Percentiles rank a stretch among this genome's conserved stretches.
Evolutionary conservation across 345 rosid species (phyloP).

Genomic region (Jatropha curcas): DNA sequence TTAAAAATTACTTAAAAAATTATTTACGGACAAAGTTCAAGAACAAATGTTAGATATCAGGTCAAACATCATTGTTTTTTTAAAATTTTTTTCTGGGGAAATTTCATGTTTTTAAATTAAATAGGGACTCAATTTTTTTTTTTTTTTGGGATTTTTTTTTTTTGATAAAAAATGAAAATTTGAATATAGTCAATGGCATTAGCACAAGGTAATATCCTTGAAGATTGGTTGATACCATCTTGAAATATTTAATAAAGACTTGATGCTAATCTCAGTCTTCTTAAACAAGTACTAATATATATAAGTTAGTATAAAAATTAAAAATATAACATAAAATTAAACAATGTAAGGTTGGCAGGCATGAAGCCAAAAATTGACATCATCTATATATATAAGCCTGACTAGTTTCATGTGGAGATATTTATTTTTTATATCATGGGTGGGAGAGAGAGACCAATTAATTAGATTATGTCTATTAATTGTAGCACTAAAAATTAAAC

Average conservation of each 20-base stretch:
- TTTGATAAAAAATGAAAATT: background rate
- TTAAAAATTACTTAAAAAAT: too few relatives aligned
- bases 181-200: too few relatives aligned
- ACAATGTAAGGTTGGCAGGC: background rate
- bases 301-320: background rate
- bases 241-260: constrained; percentile 14
- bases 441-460: background rate
- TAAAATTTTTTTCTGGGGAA: background rate
- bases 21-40: too few relatives aligned
- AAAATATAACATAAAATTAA: background rate
- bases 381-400: background rate
- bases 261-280: constrained; percentile 30
- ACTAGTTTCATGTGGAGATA: background rate
- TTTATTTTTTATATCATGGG: background rate
- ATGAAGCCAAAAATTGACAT: constrained; percentile 8
- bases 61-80: background rate
- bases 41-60: background rate
- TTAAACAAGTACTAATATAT: constrained; percentile 4
- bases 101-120: background rate
- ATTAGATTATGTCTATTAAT: background rate
- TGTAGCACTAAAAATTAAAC: background rate
- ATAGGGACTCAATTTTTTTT: background rate
- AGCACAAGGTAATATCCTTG: background rate
- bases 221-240: constrained; percentile 6
- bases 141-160: background rate